These are phyloP conservation scores for Bryoerythrophyllum caledonicum DNA, from an alignment of 225 moss, liverwort and hornwort species.

Conservation along the genomic window DNA sequence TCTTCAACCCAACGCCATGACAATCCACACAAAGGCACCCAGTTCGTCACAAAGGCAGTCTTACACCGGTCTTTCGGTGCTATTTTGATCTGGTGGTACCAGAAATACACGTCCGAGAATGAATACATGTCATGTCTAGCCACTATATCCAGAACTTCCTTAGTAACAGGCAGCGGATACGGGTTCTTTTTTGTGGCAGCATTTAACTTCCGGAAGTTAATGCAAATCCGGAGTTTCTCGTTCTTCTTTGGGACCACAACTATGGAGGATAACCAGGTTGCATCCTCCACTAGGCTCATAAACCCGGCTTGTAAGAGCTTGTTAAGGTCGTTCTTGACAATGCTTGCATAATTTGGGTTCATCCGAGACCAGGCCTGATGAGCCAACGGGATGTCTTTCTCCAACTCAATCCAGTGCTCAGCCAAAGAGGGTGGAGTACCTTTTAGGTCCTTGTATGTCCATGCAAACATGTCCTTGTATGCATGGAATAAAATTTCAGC, in stretches of 20 bases:
- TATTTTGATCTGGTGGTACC: not conserved
- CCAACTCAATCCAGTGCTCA: too few species aligned
- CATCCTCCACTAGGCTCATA: not conserved
- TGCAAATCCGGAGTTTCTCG: not conserved
- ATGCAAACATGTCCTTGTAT: not conserved
- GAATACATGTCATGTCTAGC: not conserved
- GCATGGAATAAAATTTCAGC: too few species aligned
- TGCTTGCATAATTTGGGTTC: not conserved
- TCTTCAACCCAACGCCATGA: too few species aligned
- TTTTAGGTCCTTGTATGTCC: too few species aligned
- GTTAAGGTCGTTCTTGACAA: not conserved
- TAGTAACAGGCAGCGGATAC: not conserved
- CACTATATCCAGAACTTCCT: not conserved
- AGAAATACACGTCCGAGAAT: not conserved
- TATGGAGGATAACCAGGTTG: not conserved
- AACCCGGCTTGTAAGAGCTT: not conserved
- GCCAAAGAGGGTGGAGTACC: too few species aligned
- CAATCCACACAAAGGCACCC: too few species aligned
- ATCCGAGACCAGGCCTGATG: not conserved
- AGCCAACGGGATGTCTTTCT: not conserved
- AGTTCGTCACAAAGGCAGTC: too few species aligned
- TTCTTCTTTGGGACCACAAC: not conserved
- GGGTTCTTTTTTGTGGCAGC: not conserved
- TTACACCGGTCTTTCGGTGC: too few species aligned
- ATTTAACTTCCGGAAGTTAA: not conserved